Evolutionary conservation across 2,329 filamentous ascomycete species (phyloP).

Genomic region (Aschersonia sp.): DNA sequence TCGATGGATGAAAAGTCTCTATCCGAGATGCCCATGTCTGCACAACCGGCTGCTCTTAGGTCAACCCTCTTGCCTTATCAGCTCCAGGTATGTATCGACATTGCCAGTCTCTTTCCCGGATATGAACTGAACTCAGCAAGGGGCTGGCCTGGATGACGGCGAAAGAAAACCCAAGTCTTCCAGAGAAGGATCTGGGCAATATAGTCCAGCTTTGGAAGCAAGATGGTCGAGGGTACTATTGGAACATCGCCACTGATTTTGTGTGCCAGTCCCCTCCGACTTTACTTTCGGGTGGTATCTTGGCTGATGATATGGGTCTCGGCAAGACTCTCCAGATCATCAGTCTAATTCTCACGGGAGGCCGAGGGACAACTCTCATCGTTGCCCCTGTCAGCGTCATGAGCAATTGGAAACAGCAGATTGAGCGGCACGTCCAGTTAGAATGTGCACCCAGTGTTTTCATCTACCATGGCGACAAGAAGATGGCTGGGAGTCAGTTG

Average conservation of each 20-base stretch:
- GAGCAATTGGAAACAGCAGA: slow-evolving; percentile 81
- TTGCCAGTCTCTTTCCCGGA: background rate
- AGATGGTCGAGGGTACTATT: slow-evolving; percentile 31
- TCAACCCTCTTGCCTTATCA: slow-evolving; percentile 70
- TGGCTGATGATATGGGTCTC: slow-evolving; percentile 82
- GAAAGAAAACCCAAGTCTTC: slow-evolving; percentile 58
- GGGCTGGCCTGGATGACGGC: slow-evolving; percentile 69
- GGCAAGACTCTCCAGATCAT: slow-evolving; percentile 84
- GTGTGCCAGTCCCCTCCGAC: slow-evolving; percentile 40
- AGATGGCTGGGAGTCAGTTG: slow-evolving; percentile 42
- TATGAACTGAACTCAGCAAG: slow-evolving; percentile 19
- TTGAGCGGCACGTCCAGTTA: slow-evolving; percentile 52
- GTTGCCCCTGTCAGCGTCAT: slow-evolving; percentile 73
- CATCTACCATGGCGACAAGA: slow-evolving; percentile 57
- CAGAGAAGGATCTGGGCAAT: slow-evolving; percentile 40
- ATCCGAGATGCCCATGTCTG: slow-evolving; percentile 55
- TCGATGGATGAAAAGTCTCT: slow-evolving; percentile 58
- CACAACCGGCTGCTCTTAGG: slow-evolving; percentile 49
- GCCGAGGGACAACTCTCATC: slow-evolving; percentile 55
- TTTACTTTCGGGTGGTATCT: slow-evolving; percentile 66
- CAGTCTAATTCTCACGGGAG: slow-evolving; percentile 52
- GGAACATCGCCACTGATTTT: slow-evolving; percentile 49
- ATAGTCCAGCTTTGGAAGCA: slow-evolving; percentile 66
- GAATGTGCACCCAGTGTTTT: slow-evolving; percentile 51
- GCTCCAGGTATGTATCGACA: slow-evolving; percentile 30